A percentile compares a stretch with the other conserved stretches of the same genome.
Evolutionary conservation across 148 eudicot species (phyloP).

Genomic region (Cornus kousa): DNA sequence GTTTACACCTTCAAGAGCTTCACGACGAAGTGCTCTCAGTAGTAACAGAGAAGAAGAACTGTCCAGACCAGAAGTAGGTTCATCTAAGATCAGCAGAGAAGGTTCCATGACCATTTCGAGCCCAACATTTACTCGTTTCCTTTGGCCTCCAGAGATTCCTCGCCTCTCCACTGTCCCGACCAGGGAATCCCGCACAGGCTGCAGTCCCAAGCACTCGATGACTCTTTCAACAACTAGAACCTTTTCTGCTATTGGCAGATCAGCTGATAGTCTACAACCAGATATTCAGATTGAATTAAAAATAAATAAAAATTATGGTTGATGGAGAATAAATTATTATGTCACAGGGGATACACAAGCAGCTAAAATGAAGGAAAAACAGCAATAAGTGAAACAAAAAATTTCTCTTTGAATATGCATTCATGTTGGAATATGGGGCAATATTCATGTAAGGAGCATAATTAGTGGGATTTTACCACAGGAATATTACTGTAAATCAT

Average conservation of each 20-base stretch:
- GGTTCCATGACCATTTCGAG: constrained; percentile 93
- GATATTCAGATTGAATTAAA: not conserved
- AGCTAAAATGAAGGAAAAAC: constrained; percentile 1
- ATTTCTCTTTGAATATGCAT: not conserved
- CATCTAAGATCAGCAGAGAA: constrained; percentile 72
- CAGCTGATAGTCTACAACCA: constrained; percentile 52
- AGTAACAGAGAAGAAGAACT: constrained; percentile 74
- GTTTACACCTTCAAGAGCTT: constrained; percentile 84
- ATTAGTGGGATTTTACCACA: too few species aligned
- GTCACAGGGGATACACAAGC: not conserved
- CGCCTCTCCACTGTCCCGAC: constrained; percentile 87
- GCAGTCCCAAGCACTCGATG: constrained; percentile 68
- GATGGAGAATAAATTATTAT: not conserved
- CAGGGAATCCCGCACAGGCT: constrained; percentile 60
- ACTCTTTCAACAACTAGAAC: constrained; percentile 78
- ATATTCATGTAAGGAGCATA: too few species aligned
- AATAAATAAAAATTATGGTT: not conserved
- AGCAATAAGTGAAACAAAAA: constrained; percentile 3
- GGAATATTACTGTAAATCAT: too few species aligned
- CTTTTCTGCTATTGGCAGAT: constrained; percentile 62
- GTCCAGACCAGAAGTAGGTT: constrained; percentile 85
- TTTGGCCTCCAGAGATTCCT: constrained; percentile 87
- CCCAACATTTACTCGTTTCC: constrained; percentile 85
- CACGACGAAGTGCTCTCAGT: constrained; percentile 85
- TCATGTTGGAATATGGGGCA: too few species aligned